Percentiles rank a stretch among this genome's conserved stretches.
Evolutionary conservation across 371 early-diverging fungal species (phyloP).

Genomic region (Basidiobolus meristosporus): DNA sequence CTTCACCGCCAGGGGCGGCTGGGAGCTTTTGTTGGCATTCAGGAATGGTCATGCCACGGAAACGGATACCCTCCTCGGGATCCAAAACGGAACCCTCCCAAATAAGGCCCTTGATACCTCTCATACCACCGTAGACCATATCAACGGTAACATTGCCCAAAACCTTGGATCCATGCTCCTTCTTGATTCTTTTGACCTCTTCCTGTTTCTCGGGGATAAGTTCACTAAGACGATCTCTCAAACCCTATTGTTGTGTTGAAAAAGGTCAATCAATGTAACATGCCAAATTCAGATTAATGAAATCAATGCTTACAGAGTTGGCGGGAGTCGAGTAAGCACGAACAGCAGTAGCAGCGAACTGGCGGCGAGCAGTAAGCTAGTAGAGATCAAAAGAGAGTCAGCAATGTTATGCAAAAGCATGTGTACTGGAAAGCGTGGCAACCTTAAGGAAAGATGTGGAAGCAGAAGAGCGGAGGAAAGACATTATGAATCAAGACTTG

Average conservation of each 20-base stretch:
- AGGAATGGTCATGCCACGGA: conserved; percentile 91
- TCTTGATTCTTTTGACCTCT: conserved; percentile 83
- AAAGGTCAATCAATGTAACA: neutral
- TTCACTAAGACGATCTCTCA: conserved; percentile 86
- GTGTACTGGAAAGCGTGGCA: no score
- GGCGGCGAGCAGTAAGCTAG: no score
- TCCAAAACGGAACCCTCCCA: conserved; percentile 96
- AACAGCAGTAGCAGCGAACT: no score
- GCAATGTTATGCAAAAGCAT: no score
- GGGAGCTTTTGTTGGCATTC: conserved; percentile 89
- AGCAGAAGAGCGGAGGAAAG: no score
- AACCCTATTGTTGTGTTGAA: no score
- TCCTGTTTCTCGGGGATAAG: conserved; percentile 86
- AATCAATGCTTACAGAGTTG: neutral
- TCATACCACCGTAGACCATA: conserved; percentile 96
- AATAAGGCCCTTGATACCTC: conserved; percentile 96
- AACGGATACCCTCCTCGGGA: conserved; percentile 95
- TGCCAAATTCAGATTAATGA: neutral
- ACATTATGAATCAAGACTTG: no score
- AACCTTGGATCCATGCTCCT: conserved; percentile 71
- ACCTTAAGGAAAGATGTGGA: no score
- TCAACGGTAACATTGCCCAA: conserved; percentile 92
- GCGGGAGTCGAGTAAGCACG: neutral
- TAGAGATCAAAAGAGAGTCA: no score
- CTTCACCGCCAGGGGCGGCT: conserved; percentile 68